Conservation (phyloP, 768 basidiomycete genomes). For the Boletellus emodensis region DNA sequence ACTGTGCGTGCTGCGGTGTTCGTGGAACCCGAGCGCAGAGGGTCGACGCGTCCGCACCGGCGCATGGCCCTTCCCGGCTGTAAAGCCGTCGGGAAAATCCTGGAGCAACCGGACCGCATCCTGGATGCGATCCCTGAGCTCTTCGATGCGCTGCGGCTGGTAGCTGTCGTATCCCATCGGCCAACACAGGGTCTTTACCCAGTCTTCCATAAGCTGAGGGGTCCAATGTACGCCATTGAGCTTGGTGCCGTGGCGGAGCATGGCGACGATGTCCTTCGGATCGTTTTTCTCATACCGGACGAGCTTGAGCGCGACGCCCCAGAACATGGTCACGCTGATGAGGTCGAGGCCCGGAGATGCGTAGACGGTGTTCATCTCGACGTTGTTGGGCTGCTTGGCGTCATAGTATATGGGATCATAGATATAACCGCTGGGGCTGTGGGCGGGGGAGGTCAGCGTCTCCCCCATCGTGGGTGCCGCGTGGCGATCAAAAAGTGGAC, state of each 20-base stretch:
- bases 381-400: slow-evolving; percentile 48
- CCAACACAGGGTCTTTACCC: slow-evolving; percentile 56
- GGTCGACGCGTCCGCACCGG: slow-evolving; percentile 4
- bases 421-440: slow-evolving; percentile 20
- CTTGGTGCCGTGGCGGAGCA: slow-evolving; percentile 57
- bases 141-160: slow-evolving; percentile 39
- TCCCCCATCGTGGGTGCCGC: slow-evolving; percentile 3
- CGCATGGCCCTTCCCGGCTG: not conserved
- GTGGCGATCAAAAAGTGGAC: slow-evolving; percentile 20
- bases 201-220: slow-evolving; percentile 46
- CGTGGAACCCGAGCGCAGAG: slow-evolving; percentile 9
- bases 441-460: not conserved
- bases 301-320: slow-evolving; percentile 71
- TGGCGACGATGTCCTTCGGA: slow-evolving; percentile 60
- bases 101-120: slow-evolving; percentile 44
- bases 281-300: slow-evolving; percentile 63
- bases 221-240: slow-evolving; percentile 56
- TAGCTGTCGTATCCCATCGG: slow-evolving; percentile 60
- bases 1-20: not conserved
- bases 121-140: slow-evolving; percentile 48
- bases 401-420: slow-evolving; percentile 64
- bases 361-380: slow-evolving; percentile 54
- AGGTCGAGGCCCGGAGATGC: slow-evolving; percentile 49
- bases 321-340: slow-evolving; percentile 64
- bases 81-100: slow-evolving; percentile 15